These are phyloP conservation scores for Jimgerdemannia flammicorona DNA, from an alignment of 192 early-diverging fungal species.

Conservation along the genomic window DNA sequence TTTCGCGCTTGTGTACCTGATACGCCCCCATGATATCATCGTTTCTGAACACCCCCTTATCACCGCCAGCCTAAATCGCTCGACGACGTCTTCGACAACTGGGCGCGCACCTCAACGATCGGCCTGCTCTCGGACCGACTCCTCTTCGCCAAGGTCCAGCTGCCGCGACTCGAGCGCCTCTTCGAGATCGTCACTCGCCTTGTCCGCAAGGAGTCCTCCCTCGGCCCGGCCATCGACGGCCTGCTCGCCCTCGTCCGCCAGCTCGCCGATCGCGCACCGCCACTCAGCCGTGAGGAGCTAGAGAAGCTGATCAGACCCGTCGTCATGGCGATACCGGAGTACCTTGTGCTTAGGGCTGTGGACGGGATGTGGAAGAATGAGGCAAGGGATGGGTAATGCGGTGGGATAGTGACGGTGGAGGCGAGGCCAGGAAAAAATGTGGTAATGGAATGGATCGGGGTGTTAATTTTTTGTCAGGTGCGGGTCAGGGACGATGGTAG, in stretches of 20 bases:
- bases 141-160: conserved; percentile 16
- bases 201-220: conserved; percentile 4
- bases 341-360: conserved; percentile 1
- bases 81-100: conserved; percentile 14
- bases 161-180: conserved; percentile 5
- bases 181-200: conserved; percentile 7
- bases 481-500: too few relatives aligned
- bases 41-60: not conserved
- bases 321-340: conserved; percentile 16
- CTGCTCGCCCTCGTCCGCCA: conserved; percentile 8
- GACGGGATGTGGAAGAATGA: not conserved
- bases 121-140: conserved; percentile 14
- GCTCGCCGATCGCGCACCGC: conserved; percentile 4
- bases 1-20: too few relatives aligned
- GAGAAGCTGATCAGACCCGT: not conserved
- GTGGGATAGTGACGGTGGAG: not conserved
- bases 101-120: conserved; percentile 13
- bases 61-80: conserved; percentile 9
- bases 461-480: too few relatives aligned
- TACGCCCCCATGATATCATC: too few relatives aligned
- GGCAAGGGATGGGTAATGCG: not conserved
- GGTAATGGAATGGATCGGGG: too few relatives aligned
- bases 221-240: conserved; percentile 1
- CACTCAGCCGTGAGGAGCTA: conserved; percentile 4
- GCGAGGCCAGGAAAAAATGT: too few relatives aligned